These are phyloP conservation scores for Epichloe bromicola DNA, from an alignment of 2,329 filamentous ascomycete species.

Conservation along the genomic window DNA sequence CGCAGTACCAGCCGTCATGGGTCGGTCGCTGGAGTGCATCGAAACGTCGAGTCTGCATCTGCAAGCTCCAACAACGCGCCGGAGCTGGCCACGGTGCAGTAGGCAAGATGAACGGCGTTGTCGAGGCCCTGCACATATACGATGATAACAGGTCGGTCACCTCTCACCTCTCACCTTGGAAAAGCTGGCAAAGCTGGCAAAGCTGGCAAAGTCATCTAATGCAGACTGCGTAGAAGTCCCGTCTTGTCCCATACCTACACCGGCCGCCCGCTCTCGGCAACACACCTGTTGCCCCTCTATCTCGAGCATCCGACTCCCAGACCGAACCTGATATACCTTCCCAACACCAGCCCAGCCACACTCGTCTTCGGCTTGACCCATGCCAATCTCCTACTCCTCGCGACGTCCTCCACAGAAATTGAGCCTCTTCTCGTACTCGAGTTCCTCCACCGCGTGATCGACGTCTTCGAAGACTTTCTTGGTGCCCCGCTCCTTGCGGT, in stretches of 20 bases:
- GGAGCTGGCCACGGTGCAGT: conserved; percentile 5
- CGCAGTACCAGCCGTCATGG: too few relatives aligned
- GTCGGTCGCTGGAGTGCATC: not conserved
- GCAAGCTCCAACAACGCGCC: not conserved
- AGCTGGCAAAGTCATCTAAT: conserved; percentile 12
- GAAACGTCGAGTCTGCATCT: not conserved
- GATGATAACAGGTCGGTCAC: conserved; percentile 75
- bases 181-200: not conserved
- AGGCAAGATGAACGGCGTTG: conserved; percentile 63
- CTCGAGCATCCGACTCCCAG: conserved; percentile 69
- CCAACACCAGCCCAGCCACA: conserved; percentile 71
- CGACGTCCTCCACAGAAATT: conserved; percentile 72
- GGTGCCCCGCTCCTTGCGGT: conserved; percentile 72
- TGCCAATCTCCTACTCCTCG: conserved; percentile 73
- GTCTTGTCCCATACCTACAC: conserved; percentile 85
- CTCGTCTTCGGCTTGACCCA: conserved; percentile 82
- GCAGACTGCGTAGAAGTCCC: conserved; percentile 47
- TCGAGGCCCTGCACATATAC: conserved; percentile 94
- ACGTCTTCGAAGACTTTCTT: conserved; percentile 88
- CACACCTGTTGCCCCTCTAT: conserved; percentile 72
- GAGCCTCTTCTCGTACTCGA: conserved; percentile 85
- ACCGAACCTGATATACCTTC: conserved; percentile 75
- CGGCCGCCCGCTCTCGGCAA: conserved; percentile 63
- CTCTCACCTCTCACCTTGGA: too few relatives aligned
- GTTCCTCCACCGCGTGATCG: conserved; percentile 85